Base-by-base conservation (phyloP, 2,329 filamentous ascomycete genomes). In the Fusarium sp. region DNA sequence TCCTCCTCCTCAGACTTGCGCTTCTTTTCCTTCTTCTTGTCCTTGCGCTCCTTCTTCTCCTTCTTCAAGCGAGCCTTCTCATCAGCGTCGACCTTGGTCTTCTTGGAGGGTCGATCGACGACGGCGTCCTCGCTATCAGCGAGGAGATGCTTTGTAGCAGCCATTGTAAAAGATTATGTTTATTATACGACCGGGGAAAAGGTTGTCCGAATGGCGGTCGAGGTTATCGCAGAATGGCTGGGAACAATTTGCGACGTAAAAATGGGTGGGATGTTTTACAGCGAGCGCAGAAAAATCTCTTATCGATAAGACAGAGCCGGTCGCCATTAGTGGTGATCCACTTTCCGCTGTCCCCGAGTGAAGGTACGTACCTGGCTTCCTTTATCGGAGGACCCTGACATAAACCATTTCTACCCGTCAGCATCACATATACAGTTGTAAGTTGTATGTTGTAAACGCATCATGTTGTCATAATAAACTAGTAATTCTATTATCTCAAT, bases 1-100 rank as follows among this genome's bases (percentile, higher is more conserved):
- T 67, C 69, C 21, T 66, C 65, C 46, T 75, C 73, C 36, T 73
- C 72, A 18, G 59, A 52, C 67, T 76, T 76, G 59, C 63, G 63
- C 69, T 79, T 77, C 72, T 80, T 79, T 21, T 79, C 78, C 73
- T 81, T 81, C 72, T 82, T 81, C 58, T 76, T 76, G 25, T 78
- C 74, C 70, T 80, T 80, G 67, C 76, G 75, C 33, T 80, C 78
- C 73, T 80, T 80, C 68, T 78, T 79, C 67, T 79, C 76, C 73
- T 80, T 79, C 77, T 82, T 82, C 67, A 78, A 29, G 29, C 74
- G 73, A 37, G 72, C 73, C 72, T 76, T 76, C 48, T 77, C 75
- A 45, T 75, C 69, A 48, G 68, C 67, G 49, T 74, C 69, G 60
- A 78, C 69, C 75, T 81, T 81, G 60, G 76, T 74, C 74, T 81